A percentile compares a stretch with the other conserved stretches of the same genome.
These are phyloP conservation scores for Ophiostoma ulmi DNA, from an alignment of 2,329 filamentous ascomycete species.

Conservation along the genomic window DNA sequence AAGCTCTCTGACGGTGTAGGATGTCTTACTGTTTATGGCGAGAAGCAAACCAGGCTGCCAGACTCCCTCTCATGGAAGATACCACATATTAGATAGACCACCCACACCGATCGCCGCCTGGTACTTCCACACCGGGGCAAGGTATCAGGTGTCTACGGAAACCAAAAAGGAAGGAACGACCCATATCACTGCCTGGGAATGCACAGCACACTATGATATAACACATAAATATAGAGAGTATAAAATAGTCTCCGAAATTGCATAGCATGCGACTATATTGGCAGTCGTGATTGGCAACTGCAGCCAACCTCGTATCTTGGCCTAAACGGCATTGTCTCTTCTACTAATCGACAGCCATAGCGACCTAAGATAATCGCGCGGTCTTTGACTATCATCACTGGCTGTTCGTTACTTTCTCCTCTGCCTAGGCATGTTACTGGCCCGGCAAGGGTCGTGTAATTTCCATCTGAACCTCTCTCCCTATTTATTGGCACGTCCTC, in stretches of 20 bases:
- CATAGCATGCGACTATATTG: slow-evolving; percentile 4
- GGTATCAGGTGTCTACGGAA: no score
- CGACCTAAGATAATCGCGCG: no score
- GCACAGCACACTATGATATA: neutral
- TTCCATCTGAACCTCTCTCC: neutral
- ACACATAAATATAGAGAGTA: neutral
- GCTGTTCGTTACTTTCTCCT: no score
- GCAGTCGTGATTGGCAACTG: neutral
- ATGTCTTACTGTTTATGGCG: no score
- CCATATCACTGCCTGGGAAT: neutral
- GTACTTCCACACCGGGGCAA: neutral
- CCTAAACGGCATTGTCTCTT: neutral
- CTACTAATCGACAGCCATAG: no score
- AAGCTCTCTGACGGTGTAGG: neutral
- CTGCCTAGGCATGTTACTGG: no score
- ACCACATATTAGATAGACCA: no score
- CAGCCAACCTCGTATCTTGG: neutral
- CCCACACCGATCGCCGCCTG: no score
- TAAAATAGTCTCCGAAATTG: neutral
- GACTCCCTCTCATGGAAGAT: no score
- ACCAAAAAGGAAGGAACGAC: no score
- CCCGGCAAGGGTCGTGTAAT: neutral
- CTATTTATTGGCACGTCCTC: neutral
- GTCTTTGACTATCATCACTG: no score
- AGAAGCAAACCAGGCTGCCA: no score